These are phyloP conservation scores for Pythium oligandrum DNA, from an alignment of 352 stramenopile genomes.

Conservation along the genomic window DNA sequence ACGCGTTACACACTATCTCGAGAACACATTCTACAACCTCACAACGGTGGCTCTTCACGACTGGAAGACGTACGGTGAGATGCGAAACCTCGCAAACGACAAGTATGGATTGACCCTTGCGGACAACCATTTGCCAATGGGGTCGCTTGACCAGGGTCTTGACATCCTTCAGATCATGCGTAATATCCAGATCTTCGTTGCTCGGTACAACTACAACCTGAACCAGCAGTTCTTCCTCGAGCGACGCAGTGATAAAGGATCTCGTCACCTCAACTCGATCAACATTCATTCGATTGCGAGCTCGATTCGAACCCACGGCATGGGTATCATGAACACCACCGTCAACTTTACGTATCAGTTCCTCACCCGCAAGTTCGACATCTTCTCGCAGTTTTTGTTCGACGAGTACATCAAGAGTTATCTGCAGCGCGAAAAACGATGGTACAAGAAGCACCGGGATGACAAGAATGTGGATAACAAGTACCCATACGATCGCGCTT, in stretches of 20 bases:
- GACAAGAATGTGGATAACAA: conserved; percentile 88
- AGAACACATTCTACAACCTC: conserved; percentile 94
- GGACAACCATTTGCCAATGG: conserved; percentile 93
- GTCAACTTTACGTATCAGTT: conserved; percentile 96
- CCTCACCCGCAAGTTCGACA: conserved; percentile 88
- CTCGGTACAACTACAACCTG: conserved; percentile 93
- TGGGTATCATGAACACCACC: conserved; percentile 94
- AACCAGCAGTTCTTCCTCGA: conserved; percentile 96
- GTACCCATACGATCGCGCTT: conserved; percentile 90
- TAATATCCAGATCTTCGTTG: conserved; percentile 92
- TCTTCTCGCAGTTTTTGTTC: conserved; percentile 91
- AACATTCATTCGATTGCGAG: conserved; percentile 90
- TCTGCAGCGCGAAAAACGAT: conserved; percentile 90
- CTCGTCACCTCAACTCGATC: conserved; percentile 91
- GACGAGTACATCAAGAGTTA: conserved; percentile 94
- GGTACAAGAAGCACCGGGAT: conserved; percentile 91
- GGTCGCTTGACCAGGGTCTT: conserved; percentile 87
- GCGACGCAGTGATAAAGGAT: conserved; percentile 85
- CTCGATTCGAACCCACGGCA: conserved; percentile 92
- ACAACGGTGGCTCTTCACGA: conserved; percentile 93
- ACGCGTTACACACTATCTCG: conserved; percentile 90
- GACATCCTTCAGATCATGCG: conserved; percentile 96
- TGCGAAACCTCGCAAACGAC: conserved; percentile 91
- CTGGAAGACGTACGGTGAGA: conserved; percentile 93
- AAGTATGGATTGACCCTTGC: conserved; percentile 89